Evolutionary conservation across 441 rosid genomes (phyloP).

Genomic region (Euphorbia schlechtendalii): DNA sequence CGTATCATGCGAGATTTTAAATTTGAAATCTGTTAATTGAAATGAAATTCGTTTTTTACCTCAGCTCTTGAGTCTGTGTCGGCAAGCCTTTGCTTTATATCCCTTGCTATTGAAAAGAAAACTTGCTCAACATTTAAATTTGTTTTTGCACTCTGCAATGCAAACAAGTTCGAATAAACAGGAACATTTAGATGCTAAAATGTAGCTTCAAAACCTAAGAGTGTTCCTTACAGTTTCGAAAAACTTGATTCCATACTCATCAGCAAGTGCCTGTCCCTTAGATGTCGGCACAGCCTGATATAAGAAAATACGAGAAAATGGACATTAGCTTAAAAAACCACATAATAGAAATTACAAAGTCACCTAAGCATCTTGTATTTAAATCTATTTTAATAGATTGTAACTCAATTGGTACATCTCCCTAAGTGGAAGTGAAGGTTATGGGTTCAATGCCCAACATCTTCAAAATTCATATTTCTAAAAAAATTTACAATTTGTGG

Average conservation of each 20-base stretch:
- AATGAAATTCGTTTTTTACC: no score
- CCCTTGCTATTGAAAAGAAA: conserved; percentile 73
- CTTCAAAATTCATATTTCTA: no score
- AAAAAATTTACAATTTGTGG: no score
- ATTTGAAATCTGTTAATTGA: no score
- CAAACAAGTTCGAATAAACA: conserved; percentile 10
- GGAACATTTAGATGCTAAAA: background rate
- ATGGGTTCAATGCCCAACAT: no score
- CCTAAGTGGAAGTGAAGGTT: no score
- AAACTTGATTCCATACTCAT: conserved; percentile 76
- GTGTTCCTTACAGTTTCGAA: conserved; percentile 63
- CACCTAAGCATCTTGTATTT: background rate
- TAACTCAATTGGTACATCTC: no score
- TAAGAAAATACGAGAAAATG: conserved; percentile 6
- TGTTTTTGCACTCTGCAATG: conserved; percentile 68
- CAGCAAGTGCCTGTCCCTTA: conserved; percentile 79
- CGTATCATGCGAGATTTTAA: background rate
- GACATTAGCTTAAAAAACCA: conserved; percentile 5
- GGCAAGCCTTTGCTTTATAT: conserved; percentile 69
- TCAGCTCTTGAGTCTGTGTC: conserved; percentile 57
- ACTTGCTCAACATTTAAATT: conserved; percentile 72
- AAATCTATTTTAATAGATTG: background rate
- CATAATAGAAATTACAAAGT: background rate
- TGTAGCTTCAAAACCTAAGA: conserved; percentile 3
- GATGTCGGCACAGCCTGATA: conserved; percentile 68